These are phyloP conservation scores for Arabis alpina DNA, from an alignment of 345 rosid species.

Conservation along the genomic window DNA sequence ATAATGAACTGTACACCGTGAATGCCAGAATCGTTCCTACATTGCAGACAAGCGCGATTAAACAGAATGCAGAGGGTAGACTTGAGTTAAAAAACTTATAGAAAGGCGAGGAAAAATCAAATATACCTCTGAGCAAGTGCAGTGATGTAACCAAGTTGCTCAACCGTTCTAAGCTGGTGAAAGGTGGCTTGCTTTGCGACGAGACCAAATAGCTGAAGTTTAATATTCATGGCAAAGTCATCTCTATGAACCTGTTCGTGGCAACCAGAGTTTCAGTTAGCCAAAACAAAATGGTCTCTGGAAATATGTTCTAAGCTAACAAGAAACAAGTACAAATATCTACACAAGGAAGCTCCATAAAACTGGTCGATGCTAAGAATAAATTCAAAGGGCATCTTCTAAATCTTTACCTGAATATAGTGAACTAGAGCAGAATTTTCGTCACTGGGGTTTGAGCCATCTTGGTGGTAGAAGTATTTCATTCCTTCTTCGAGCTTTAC, in stretches of 20 bases:
- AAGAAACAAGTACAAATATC: slow-evolving; percentile 17
- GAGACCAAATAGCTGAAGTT: slow-evolving; percentile 80
- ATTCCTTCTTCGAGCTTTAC: slow-evolving; percentile 69
- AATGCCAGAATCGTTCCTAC: slow-evolving; percentile 76
- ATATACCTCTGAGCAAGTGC: slow-evolving; percentile 69
- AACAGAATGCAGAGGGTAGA: neutral
- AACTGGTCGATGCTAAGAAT: neutral
- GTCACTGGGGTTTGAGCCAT: slow-evolving; percentile 78
- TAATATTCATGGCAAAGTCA: slow-evolving; percentile 72
- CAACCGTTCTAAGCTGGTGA: slow-evolving; percentile 96
- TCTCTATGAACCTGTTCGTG: slow-evolving; percentile 72
- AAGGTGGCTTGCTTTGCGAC: slow-evolving; percentile 87
- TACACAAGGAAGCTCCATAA: slow-evolving; percentile 6
- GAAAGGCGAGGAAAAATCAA: slow-evolving; percentile 2
- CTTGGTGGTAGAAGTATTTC: slow-evolving; percentile 58
- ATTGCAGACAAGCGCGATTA: slow-evolving; percentile 18
- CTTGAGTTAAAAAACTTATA: too few species aligned
- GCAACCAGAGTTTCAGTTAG: slow-evolving; percentile 26
- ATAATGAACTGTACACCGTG: slow-evolving; percentile 79
- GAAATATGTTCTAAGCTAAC: slow-evolving; percentile 5
- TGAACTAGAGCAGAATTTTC: slow-evolving; percentile 87
- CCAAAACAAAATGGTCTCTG: slow-evolving; percentile 1
- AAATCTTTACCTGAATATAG: slow-evolving; percentile 75
- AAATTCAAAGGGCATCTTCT: slow-evolving; percentile 5
- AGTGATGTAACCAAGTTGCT: slow-evolving; percentile 94